A percentile compares a stretch with the other conserved stretches of the same genome.
Evolutionary conservation across 768 basidiomycete genomes (phyloP).

Genomic region (Amanita rimosa): DNA sequence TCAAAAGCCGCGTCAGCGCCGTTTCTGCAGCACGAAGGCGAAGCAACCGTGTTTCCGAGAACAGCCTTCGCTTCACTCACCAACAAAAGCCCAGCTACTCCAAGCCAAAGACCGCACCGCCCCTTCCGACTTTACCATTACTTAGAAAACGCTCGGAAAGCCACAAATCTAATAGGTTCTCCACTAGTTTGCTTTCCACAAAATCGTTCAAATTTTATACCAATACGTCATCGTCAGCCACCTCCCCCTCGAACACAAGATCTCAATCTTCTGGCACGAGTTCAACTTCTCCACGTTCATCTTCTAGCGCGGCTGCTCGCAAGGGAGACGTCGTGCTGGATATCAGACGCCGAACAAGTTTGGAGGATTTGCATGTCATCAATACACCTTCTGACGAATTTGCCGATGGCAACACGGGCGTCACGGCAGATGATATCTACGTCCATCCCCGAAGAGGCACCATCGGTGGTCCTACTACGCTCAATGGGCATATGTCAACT

Average conservation of each 20-base stretch:
- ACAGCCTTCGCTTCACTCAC: slow-evolving; percentile 51
- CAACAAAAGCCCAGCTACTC: background rate
- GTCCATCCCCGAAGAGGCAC: background rate
- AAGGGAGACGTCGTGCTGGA: background rate
- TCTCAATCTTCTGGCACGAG: background rate
- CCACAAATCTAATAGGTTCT: background rate
- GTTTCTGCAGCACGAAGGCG: slow-evolving; percentile 57
- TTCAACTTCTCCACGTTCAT: background rate
- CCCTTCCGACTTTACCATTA: background rate
- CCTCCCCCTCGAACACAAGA: background rate
- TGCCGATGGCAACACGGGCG: background rate
- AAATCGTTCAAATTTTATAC: slow-evolving; percentile 4
- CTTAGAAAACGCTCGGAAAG: background rate
- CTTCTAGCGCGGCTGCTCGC: background rate
- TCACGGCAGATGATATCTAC: slow-evolving; percentile 6
- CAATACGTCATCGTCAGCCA: background rate
- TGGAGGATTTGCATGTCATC: slow-evolving; percentile 4
- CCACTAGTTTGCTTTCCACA: slow-evolving; percentile 1
- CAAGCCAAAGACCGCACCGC: background rate
- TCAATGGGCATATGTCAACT: slow-evolving; percentile 1
- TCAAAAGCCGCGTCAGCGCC: slow-evolving; percentile 27
- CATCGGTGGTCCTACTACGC: background rate
- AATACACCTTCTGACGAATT: background rate
- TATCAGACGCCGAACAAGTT: slow-evolving; percentile 2
- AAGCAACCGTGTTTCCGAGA: slow-evolving; percentile 51